Percentiles rank a stretch among this genome's conserved stretches.
Evolutionary conservation across 768 basidiomycete genomes (phyloP).

Genomic region (Dentipellis fragilis): DNA sequence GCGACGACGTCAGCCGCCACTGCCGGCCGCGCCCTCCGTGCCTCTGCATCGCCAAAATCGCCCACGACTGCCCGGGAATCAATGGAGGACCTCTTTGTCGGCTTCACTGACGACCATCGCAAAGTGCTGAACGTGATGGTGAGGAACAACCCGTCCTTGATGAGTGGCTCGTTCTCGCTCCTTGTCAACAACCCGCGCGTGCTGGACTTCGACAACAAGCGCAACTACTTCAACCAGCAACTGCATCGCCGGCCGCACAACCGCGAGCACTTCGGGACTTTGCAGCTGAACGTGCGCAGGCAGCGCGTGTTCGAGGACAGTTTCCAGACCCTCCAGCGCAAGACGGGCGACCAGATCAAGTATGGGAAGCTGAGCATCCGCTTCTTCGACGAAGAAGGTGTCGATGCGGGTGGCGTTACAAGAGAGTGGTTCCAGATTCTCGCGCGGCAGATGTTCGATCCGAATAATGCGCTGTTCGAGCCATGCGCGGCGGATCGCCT

Average conservation of each 20-base stretch:
- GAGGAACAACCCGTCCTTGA: slow-evolving; percentile 92
- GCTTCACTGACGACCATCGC: slow-evolving; percentile 88
- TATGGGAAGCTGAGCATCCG: slow-evolving; percentile 94
- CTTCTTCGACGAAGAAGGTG: slow-evolving; percentile 95
- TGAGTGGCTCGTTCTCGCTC: slow-evolving; percentile 97
- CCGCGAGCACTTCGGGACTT: slow-evolving; percentile 72
- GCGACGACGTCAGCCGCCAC: slow-evolving; percentile 34
- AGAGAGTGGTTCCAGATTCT: slow-evolving; percentile 99
- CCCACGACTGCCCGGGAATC: slow-evolving; percentile 61
- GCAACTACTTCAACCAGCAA: slow-evolving; percentile 91
- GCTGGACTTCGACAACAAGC: slow-evolving; percentile 98
- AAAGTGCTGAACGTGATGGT: slow-evolving; percentile 96
- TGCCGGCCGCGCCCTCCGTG: slow-evolving; percentile 43
- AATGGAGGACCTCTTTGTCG: slow-evolving; percentile 86
- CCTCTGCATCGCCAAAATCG: slow-evolving; percentile 57
- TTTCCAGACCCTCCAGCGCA: slow-evolving; percentile 83
- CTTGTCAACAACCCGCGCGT: slow-evolving; percentile 93
- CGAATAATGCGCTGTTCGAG: slow-evolving; percentile 96
- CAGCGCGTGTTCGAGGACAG: slow-evolving; percentile 96
- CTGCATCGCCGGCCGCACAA: slow-evolving; percentile 73
- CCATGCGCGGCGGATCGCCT: slow-evolving; percentile 91
- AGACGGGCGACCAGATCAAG: slow-evolving; percentile 93
- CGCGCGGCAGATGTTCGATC: slow-evolving; percentile 97
- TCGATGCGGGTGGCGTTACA: slow-evolving; percentile 96
- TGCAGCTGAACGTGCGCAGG: slow-evolving; percentile 84